Percentiles rank a stretch among this genome's conserved stretches.
Conservation (phyloP, 768 basidiomycete genomes). For the Leucocoprinus sp. region DNA sequence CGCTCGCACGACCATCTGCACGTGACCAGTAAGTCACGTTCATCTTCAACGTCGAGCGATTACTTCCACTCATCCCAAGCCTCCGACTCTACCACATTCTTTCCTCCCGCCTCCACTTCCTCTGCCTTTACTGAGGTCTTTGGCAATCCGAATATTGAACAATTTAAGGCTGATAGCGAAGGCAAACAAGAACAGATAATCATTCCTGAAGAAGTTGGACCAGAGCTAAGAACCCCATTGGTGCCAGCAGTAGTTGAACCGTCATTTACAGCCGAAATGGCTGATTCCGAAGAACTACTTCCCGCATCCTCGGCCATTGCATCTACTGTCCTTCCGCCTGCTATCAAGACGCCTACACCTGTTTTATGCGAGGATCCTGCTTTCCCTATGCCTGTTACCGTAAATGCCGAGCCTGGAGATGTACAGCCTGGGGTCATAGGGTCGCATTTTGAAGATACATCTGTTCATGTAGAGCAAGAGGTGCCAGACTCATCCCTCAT, state of each 20-base stretch:
- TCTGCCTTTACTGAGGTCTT: background rate
- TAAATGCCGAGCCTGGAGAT: background rate
- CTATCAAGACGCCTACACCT: constrained; percentile 2
- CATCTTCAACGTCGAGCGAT: constrained; percentile 19
- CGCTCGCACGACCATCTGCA: no score
- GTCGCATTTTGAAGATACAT: constrained; percentile 4
- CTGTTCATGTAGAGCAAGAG: constrained; percentile 34
- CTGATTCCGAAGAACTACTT: constrained; percentile 3
- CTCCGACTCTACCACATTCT: background rate
- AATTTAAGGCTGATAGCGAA: background rate
- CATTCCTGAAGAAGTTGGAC: background rate
- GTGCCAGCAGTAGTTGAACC: background rate
- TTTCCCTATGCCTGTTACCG: constrained; percentile 2
- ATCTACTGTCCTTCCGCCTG: constrained; percentile 4
- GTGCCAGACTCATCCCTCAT: constrained; percentile 56
- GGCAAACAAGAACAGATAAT: background rate
- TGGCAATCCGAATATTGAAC: background rate
- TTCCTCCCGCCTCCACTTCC: background rate
- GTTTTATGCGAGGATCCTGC: background rate
- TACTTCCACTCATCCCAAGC: constrained; percentile 35
- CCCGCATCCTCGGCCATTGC: background rate
- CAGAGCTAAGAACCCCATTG: background rate
- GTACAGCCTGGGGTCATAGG: background rate
- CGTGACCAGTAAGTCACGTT: constrained; percentile 20
- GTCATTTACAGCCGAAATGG: background rate